A percentile compares a stretch with the other conserved stretches of the same genome.
Conservation (phyloP, 345 rosid species). For the Mercurialis annua region DNA sequence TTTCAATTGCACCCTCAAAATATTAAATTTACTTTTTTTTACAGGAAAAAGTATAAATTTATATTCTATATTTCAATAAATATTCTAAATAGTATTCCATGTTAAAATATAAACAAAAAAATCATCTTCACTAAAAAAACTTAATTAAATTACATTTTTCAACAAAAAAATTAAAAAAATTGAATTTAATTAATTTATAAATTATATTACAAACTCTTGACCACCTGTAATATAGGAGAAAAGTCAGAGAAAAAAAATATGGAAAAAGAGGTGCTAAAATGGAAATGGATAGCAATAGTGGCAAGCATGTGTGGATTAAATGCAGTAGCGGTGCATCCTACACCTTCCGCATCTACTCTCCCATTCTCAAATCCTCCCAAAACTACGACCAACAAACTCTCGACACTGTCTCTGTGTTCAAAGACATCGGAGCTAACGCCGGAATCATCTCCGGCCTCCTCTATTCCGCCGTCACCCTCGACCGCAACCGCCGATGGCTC, state of each 20-base stretch:
- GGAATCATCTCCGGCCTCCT: constrained; percentile 79
- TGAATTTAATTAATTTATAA: too few relatives aligned
- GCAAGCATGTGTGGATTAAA: constrained; percentile 94
- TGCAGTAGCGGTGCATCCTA: constrained; percentile 62
- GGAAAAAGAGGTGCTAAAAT: constrained; percentile 17
- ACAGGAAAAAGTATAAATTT: too few relatives aligned
- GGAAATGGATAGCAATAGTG: constrained; percentile 64
- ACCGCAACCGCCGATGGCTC: constrained; percentile 15
- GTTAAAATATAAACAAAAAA: too few relatives aligned
- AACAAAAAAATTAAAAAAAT: too few relatives aligned
- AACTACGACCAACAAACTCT: constrained; percentile 83
- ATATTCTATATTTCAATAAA: too few relatives aligned
- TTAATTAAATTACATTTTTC: too few relatives aligned
- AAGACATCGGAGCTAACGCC: constrained; percentile 92
- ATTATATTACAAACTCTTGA: too few relatives aligned
- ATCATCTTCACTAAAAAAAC: too few relatives aligned
- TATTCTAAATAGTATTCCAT: too few relatives aligned
- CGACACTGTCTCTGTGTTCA: constrained; percentile 93
- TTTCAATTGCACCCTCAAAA: too few relatives aligned
- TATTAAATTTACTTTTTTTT: too few relatives aligned
- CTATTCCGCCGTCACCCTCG: constrained; percentile 46
- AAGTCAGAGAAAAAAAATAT: neutral
- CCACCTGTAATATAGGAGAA: neutral
- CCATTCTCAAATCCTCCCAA: constrained; percentile 69
- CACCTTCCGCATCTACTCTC: constrained; percentile 80